Evolutionary conservation across 208 protist species (phyloP).

Genomic region (Trypanosoma rangeli): DNA sequence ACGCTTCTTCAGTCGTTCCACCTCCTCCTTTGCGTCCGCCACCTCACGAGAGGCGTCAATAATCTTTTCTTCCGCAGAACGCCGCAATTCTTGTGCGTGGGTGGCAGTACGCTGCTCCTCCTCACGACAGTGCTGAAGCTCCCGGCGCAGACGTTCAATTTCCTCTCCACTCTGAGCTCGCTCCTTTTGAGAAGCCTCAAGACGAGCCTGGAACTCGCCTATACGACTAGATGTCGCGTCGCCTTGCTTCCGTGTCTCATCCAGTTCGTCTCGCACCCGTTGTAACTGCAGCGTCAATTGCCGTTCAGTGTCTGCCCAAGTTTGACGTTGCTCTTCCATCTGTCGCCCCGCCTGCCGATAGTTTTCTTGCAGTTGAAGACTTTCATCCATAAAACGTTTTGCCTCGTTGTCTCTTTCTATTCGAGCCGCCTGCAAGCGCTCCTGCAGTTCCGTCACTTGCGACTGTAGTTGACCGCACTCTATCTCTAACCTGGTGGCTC

Average conservation of each 20-base stretch:
- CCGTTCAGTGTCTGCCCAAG: slow-evolving; percentile 16
- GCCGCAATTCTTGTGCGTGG: slow-evolving; percentile 32
- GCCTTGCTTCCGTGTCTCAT: slow-evolving; percentile 4
- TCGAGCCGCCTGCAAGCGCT: slow-evolving; percentile 49
- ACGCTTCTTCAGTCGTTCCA: slow-evolving; percentile 31
- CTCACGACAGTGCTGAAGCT: slow-evolving; percentile 26
- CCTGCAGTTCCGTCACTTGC: slow-evolving; percentile 53
- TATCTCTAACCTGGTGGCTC: slow-evolving; percentile 43
- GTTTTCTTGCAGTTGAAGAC: slow-evolving; percentile 38
- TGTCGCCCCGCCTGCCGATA: slow-evolving; percentile 33
- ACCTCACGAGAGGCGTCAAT: slow-evolving; percentile 31
- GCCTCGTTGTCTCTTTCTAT: slow-evolving; percentile 48
- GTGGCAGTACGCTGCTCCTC: slow-evolving; percentile 28
- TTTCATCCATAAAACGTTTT: slow-evolving; percentile 43
- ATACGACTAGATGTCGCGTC: slow-evolving; percentile 13
- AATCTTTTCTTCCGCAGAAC: slow-evolving; percentile 42
- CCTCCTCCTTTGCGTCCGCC: slow-evolving; percentile 42
- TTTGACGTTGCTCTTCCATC: slow-evolving; percentile 28
- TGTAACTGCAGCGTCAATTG: slow-evolving; percentile 17
- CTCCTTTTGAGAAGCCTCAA: slow-evolving; percentile 32
- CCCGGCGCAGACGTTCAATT: slow-evolving; percentile 25
- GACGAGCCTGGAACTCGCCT: slow-evolving; percentile 32
- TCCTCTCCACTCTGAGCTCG: slow-evolving; percentile 30
- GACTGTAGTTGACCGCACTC: slow-evolving; percentile 65
- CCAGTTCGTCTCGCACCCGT: slow-evolving; percentile 18